Evolutionary conservation across 306 rosid genomes (phyloP).

Genomic region (Quercus glauca): DNA sequence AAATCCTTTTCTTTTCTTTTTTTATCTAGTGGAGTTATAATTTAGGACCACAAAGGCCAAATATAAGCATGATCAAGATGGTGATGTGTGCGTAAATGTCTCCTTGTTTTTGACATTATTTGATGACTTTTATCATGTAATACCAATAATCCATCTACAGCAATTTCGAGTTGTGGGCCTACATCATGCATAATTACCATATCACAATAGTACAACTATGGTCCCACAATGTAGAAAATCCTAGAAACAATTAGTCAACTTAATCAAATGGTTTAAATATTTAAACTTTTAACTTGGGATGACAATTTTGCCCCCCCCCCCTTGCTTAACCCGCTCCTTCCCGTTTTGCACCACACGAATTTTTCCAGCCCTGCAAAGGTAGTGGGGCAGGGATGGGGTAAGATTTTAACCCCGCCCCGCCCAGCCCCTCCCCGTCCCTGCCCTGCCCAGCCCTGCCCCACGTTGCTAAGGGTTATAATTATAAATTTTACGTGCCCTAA

Average conservation of each 20-base stretch:
- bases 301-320: too few relatives aligned
- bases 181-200: not conserved
- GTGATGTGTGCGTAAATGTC: not conserved
- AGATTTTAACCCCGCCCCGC: too few relatives aligned
- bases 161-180: not conserved
- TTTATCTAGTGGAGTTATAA: too few relatives aligned
- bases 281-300: not conserved
- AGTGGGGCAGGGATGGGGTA: too few relatives aligned
- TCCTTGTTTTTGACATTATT: not conserved
- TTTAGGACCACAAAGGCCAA: not conserved
- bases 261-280: not conserved
- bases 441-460: rapidly evolving
- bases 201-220: not conserved
- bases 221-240: not conserved
- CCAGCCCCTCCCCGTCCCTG: too few relatives aligned
- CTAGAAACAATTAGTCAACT: constrained; percentile 1
- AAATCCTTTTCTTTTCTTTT: not conserved
- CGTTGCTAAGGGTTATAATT: too few relatives aligned
- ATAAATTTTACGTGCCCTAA: too few relatives aligned
- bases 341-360: too few relatives aligned
- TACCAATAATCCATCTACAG: not conserved
- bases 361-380: too few relatives aligned
- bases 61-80: not conserved
- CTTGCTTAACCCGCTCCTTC: too few relatives aligned
- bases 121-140: not conserved